Conservation (phyloP, 2,329 filamentous ascomycete genomes). For the Onygenales sp. region DNA sequence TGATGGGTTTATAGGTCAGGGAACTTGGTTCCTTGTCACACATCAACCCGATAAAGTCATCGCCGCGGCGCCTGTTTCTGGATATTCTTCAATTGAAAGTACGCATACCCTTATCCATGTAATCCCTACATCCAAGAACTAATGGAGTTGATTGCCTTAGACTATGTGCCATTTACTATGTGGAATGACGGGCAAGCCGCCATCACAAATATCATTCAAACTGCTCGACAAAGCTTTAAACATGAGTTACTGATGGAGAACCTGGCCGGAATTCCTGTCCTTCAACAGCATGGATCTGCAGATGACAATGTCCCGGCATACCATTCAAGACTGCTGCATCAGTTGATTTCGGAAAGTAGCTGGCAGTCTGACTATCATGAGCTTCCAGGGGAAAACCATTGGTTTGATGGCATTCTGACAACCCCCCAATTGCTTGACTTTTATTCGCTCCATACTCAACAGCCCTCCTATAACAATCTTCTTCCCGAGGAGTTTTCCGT, state of each 20-base stretch:
- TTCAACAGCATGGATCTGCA: conserved; percentile 47
- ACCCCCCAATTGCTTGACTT: conserved; percentile 41
- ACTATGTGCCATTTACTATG: conserved; percentile 49
- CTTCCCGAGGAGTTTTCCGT: conserved; percentile 35
- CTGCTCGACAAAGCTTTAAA: conserved; percentile 42
- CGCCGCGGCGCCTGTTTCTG: conserved; percentile 48
- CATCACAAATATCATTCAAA: conserved; percentile 38
- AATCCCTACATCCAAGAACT: neutral
- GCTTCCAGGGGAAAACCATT: conserved; percentile 41
- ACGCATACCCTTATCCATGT: conserved; percentile 4
- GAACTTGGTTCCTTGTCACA: conserved; percentile 47
- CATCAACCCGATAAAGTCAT: conserved; percentile 48
- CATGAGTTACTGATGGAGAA: conserved; percentile 48
- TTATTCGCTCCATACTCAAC: conserved; percentile 27
- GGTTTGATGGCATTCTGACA: conserved; percentile 47
- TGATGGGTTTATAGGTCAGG: conserved; percentile 35
- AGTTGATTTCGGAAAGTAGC: conserved; percentile 36
- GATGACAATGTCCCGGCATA: conserved; percentile 53
- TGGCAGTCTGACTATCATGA: conserved; percentile 41
- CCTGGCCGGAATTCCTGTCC: conserved; percentile 41
- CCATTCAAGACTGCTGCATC: conserved; percentile 46
- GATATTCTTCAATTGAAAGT: conserved; percentile 48
- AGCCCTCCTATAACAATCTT: conserved; percentile 1
- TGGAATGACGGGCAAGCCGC: conserved; percentile 47
- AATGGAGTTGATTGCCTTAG: conserved; percentile 16